phyloP scores from a whole-genome alignment of 2,329 filamentous ascomycete species.

The Cercospora sojina region DNA sequence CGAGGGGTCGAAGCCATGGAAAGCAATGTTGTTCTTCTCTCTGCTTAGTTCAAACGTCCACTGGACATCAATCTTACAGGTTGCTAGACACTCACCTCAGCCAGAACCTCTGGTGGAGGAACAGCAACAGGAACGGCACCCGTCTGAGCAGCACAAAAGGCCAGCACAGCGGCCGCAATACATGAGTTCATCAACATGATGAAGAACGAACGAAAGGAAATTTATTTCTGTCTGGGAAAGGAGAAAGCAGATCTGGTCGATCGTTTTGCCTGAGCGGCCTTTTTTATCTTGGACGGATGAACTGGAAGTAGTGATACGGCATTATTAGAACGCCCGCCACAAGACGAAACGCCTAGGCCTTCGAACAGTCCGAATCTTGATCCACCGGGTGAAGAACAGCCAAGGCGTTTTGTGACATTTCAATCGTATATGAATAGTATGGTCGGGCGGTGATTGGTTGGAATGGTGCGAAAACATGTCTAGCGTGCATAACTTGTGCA shows the following conservation, averaged over 20 bases:
- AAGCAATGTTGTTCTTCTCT: background rate
- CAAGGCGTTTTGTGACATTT: background rate
- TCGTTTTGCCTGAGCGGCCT: background rate
- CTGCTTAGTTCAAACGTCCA: background rate
- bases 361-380: background rate
- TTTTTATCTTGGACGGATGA: background rate
- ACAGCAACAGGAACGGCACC: background rate
- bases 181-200: constrained; percentile 1
- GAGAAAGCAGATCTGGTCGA: background rate
- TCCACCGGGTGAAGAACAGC: background rate
- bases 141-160: background rate
- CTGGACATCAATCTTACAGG: no score
- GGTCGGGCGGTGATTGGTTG: background rate
- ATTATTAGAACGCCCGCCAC: background rate
- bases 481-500: background rate
- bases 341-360: background rate
- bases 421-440: background rate
- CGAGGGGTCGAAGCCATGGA: background rate
- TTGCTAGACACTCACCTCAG: background rate
- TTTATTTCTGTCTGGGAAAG: background rate
- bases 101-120: background rate
- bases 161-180: constrained; percentile 4
- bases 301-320: background rate
- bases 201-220: background rate
- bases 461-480: background rate